Base-by-base conservation (phyloP, 2,329 filamentous ascomycete genomes). In the Sarocladiaceae sp. region DNA sequence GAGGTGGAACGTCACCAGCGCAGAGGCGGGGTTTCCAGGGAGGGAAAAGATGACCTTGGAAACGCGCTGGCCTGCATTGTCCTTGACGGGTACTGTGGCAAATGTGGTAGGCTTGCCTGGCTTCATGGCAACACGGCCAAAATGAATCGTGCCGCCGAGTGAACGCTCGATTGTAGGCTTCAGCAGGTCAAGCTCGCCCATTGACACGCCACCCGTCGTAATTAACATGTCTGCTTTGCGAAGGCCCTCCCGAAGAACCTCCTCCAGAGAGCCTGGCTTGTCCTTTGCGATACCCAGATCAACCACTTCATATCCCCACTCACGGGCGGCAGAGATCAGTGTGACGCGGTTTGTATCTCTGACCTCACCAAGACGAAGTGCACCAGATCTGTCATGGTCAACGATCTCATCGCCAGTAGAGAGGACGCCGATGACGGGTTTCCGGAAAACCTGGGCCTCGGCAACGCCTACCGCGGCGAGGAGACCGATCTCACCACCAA, bases 61-160 rank as follows among this genome's bases (percentile, higher is more conserved):
- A 19, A 79, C 63, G 35, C 81, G 74, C 32, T 76, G 68, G 16
- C 81, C 78, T 2, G 56, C 58, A 49, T 76, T 75, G 47, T 78
- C 70, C 61, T 82, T 82, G 31, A 76, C 70, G 1, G 87, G 82
- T 0, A 97, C 76, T 0, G 88, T 96, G 2, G 93, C 93, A 62
- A 98, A 98, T 0, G 93, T 98, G 0, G 90, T 96, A 2, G 93
- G 93, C 65, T 97, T 98, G 4, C 93, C 93, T 0, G 93, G 93
- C 69, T 98, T 98, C 93, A 98, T 97, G 45, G 84, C 79, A 3
- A 98, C 93, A 3, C 93, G 84, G 19, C 93, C 93, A 55, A 98
- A 98, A 64, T 96, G 93, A 52, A 98, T 95, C 0, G 83, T 93
- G 6, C 93, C 93, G 46, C 89, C 88, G 1, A 98, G 77, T 1